A percentile compares a stretch with the other conserved stretches of the same genome.
phyloP scores from a whole-genome alignment of 208 protist species.

The Leishmania lainsoni region DNA sequence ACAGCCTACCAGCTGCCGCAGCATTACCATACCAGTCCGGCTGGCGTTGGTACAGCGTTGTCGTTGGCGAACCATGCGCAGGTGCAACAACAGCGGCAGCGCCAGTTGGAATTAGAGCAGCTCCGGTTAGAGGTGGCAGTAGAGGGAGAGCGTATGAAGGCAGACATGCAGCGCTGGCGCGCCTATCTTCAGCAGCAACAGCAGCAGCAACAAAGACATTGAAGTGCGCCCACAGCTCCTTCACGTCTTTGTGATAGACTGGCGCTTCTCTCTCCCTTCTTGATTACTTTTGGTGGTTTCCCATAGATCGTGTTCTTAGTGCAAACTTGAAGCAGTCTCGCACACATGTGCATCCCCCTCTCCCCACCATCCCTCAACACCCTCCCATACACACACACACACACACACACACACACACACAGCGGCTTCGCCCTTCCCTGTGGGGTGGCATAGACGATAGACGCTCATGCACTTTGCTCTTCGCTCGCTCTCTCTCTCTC shows the following conservation, averaged over 20 bases:
- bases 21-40: not conserved
- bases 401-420: not conserved
- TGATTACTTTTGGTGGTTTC: not conserved
- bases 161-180: conserved; percentile 60
- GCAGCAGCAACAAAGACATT: conserved; percentile 1
- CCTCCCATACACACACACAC: not conserved
- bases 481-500: not conserved
- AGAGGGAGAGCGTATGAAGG: conserved; percentile 54
- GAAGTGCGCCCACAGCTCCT: not conserved
- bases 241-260: too few relatives aligned
- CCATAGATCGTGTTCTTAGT: not conserved
- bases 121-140: conserved; percentile 51
- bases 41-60: not conserved
- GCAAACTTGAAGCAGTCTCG: not conserved
- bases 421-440: not conserved
- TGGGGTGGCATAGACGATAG: conserved; percentile 1
- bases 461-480: not conserved
- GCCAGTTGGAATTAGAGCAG: conserved; percentile 29
- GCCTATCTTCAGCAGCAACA: conserved; percentile 34
- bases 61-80: not conserved
- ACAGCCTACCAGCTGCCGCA: not conserved
- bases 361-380: not conserved
- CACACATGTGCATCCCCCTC: not conserved
- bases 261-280: not conserved
- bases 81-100: conserved; percentile 11